These are phyloP conservation scores for Globisporangium nagaii DNA, from an alignment of 352 stramenopile species.

Conservation along the genomic window DNA sequence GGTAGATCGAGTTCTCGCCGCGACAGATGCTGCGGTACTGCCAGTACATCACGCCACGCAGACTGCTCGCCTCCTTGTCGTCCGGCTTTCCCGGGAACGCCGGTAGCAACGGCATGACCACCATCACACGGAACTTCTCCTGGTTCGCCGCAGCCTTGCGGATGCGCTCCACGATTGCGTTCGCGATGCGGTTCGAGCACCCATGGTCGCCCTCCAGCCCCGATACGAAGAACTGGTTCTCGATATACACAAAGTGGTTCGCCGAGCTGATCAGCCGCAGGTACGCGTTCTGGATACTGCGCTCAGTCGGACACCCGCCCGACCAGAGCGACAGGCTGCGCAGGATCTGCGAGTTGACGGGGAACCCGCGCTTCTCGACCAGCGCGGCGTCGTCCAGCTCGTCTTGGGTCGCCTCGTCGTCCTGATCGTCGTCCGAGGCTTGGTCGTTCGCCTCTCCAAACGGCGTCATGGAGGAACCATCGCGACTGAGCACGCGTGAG, in stretches of 20 bases:
- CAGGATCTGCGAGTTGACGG: constrained; percentile 60
- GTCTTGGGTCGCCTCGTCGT: constrained; percentile 18
- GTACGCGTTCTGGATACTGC: constrained; percentile 89
- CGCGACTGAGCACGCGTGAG: constrained; percentile 11
- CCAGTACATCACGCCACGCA: constrained; percentile 85
- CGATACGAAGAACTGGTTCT: constrained; percentile 90
- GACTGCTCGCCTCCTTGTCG: constrained; percentile 75
- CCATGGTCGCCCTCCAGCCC: constrained; percentile 76
- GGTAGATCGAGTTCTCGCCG: constrained; percentile 77
- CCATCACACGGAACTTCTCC: constrained; percentile 82
- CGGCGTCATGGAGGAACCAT: constrained; percentile 14
- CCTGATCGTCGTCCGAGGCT: constrained; percentile 1
- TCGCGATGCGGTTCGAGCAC: constrained; percentile 79
- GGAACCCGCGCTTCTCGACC: constrained; percentile 23
- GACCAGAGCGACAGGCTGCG: constrained; percentile 82
- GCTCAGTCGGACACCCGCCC: constrained; percentile 68
- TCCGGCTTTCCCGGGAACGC: constrained; percentile 75
- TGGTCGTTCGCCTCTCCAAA: constrained; percentile 7
- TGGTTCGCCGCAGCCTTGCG: constrained; percentile 67
- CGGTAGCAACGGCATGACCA: constrained; percentile 80
- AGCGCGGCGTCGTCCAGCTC: constrained; percentile 22
- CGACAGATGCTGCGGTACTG: constrained; percentile 85
- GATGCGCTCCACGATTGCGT: constrained; percentile 75
- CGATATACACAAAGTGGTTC: constrained; percentile 91
- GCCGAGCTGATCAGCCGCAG: constrained; percentile 82